Conservation (phyloP, 2,329 filamentous ascomycete genomes). For the Penicillium rolfsii region DNA sequence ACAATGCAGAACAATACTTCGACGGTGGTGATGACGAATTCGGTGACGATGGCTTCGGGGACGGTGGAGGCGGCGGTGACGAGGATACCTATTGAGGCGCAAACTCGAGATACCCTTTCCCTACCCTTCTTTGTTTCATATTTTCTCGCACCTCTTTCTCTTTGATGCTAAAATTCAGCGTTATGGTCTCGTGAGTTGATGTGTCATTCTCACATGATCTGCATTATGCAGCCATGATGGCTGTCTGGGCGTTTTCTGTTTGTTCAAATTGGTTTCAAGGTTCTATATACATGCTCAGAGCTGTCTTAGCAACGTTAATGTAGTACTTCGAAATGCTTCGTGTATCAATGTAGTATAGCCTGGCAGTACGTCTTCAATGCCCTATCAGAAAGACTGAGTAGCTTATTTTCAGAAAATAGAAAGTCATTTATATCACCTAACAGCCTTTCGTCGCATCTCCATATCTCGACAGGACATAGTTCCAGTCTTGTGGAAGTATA, state of each 20-base stretch:
- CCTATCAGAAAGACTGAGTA: not conserved
- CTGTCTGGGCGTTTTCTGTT: constrained; percentile 4
- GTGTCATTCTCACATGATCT: constrained; percentile 14
- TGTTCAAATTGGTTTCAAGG: not conserved
- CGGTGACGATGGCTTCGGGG: constrained; percentile 60
- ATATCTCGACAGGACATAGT: not conserved
- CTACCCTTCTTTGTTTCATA: constrained; percentile 21
- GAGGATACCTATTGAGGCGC: constrained; percentile 46
- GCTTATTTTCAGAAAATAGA: not conserved
- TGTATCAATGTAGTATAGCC: not conserved
- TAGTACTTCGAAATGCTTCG: no score
- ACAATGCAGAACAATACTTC: constrained; percentile 68
- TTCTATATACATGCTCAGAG: not conserved
- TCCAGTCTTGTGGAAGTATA: not conserved
- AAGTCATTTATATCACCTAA: not conserved
- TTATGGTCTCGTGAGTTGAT: constrained; percentile 2
- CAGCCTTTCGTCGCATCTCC: not conserved
- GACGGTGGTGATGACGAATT: constrained; percentile 60
- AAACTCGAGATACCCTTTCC: constrained; percentile 37
- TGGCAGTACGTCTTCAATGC: not conserved
- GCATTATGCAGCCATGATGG: constrained; percentile 10
- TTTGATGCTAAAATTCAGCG: constrained; percentile 37
- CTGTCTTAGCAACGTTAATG: not conserved
- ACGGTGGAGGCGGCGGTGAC: constrained; percentile 58
- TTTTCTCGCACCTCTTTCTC: constrained; percentile 12